Evolutionary conservation across 2,329 filamentous ascomycete species (phyloP).

Genomic region (Colletotrichum cuscutae): DNA sequence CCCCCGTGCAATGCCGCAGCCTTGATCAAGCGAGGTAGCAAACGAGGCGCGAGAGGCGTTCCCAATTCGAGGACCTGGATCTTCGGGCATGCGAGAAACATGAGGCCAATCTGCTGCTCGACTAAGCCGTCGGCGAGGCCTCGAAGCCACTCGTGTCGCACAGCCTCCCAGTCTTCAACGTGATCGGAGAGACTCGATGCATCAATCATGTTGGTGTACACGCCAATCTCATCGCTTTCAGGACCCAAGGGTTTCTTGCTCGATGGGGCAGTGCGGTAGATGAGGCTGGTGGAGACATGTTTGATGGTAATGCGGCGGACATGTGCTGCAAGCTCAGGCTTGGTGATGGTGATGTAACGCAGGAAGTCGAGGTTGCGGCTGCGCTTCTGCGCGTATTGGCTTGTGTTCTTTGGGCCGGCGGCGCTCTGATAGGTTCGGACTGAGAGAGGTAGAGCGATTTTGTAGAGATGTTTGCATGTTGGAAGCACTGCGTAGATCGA

Average conservation of each 20-base stretch:
- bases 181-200: neutral
- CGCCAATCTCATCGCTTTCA: neutral
- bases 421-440: conserved; percentile 2
- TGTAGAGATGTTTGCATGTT: conserved; percentile 5
- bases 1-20: neutral
- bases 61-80: neutral
- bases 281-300: conserved; percentile 9
- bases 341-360: conserved; percentile 4
- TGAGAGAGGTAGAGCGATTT: neutral
- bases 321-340: neutral
- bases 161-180: neutral
- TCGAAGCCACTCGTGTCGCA: neutral
- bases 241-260: conserved; percentile 5
- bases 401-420: neutral
- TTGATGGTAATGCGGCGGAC: neutral
- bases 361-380: conserved; percentile 9
- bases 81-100: conserved; percentile 1
- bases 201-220: neutral
- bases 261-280: conserved; percentile 3
- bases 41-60: conserved; percentile 1
- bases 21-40: conserved; percentile 4
- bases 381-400: conserved; percentile 1
- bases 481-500: neutral
- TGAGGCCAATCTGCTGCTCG: conserved; percentile 7
- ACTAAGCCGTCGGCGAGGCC: neutral